Conservation (phyloP, 192 early-diverging fungal species). For the Backusella parvicylindrica region DNA sequence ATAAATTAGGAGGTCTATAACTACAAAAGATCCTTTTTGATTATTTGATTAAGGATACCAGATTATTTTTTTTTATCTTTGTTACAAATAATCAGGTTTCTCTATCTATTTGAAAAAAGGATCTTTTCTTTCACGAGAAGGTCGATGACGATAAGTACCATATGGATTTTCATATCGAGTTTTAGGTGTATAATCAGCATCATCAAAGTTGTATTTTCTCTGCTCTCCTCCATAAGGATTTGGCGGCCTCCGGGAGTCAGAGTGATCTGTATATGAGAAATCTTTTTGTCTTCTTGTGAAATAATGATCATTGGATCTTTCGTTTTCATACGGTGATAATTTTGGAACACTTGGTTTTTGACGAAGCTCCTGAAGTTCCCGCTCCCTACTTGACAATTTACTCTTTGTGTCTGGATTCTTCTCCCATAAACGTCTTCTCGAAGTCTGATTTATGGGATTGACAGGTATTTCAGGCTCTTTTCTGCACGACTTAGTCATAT, state of each 20-base stretch:
- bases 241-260: not conserved
- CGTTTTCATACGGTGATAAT: not conserved
- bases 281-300: not conserved
- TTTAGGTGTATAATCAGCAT: not conserved
- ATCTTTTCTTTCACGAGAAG: slow-evolving; percentile 2
- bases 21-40: not conserved
- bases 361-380: slow-evolving; percentile 8
- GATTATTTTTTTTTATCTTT: not conserved
- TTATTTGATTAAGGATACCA: not conserved
- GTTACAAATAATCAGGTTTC: not conserved
- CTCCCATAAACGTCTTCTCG: slow-evolving; percentile 1
- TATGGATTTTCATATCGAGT: not conserved
- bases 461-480: not conserved
- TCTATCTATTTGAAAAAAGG: not conserved
- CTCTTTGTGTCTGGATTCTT: not conserved
- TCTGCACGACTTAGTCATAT: not conserved
- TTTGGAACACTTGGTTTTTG: not conserved
- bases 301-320: not conserved
- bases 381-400: slow-evolving; percentile 5
- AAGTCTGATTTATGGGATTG: not conserved
- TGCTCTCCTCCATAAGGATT: not conserved
- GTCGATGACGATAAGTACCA: not conserved
- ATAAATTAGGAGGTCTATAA: slow-evolving; percentile 3
- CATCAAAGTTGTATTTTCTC: not conserved
- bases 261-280: not conserved